Percentiles rank a stretch among this genome's conserved stretches.
Evolutionary conservation across 1,139 yeast species (phyloP).

Genomic region (Geotrichum cucujoidarum): DNA sequence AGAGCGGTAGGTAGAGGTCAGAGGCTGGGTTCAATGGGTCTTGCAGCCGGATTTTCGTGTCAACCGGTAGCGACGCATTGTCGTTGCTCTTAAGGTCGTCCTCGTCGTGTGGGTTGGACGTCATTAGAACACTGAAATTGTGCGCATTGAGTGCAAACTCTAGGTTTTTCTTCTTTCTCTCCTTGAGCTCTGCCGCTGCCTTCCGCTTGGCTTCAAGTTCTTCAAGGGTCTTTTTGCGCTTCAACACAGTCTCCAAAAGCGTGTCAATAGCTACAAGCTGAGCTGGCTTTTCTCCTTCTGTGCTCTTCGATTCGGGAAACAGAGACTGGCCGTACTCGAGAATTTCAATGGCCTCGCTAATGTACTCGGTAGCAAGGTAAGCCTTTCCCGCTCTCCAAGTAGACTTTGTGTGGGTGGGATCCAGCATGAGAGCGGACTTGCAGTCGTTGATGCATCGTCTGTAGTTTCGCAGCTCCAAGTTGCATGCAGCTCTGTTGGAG

Average conservation of each 20-base stretch:
- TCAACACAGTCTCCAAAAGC: conserved; percentile 33
- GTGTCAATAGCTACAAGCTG: conserved; percentile 40
- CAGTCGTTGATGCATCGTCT: conserved; percentile 86
- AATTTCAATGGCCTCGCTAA: conserved; percentile 68
- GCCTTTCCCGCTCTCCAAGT: conserved; percentile 83
- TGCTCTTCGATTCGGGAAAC: conserved; percentile 49
- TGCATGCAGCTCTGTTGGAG: conserved; percentile 87
- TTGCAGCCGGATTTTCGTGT: conserved; percentile 50
- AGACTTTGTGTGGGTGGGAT: conserved; percentile 75
- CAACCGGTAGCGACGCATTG: conserved; percentile 23
- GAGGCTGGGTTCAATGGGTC: conserved; percentile 71
- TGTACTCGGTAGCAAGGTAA: conserved; percentile 58
- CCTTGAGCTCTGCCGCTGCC: conserved; percentile 35
- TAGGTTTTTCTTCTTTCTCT: conserved; percentile 38
- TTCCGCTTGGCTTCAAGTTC: conserved; percentile 32
- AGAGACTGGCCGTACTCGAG: conserved; percentile 57
- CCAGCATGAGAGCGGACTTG: conserved; percentile 57
- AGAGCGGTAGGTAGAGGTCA: conserved; percentile 72
- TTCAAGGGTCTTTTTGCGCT: conserved; percentile 29
- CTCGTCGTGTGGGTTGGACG: conserved; percentile 20
- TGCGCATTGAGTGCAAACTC: conserved; percentile 32
- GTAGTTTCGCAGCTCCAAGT: conserved; percentile 69
- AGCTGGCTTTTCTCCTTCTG: conserved; percentile 1
- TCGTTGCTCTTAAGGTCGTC: conserved; percentile 14
- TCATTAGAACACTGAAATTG: conserved; percentile 25